phyloP scores from a whole-genome alignment of 2,329 filamentous ascomycete species.

The Exophiala oligosperma region DNA sequence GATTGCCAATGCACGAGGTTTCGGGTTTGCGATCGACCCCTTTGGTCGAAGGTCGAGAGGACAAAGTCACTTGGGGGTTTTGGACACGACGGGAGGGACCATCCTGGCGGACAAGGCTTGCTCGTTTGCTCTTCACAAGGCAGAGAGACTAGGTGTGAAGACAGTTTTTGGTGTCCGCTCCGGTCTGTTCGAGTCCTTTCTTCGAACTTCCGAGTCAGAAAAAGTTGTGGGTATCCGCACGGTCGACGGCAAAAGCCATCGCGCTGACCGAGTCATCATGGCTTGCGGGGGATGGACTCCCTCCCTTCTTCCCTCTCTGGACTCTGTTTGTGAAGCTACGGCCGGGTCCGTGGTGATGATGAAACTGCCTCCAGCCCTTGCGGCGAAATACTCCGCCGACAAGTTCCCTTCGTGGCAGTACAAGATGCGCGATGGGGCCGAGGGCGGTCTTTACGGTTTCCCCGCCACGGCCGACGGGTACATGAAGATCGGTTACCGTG shows the following conservation, averaged over 20 bases:
- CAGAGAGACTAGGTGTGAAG: constrained; percentile 41
- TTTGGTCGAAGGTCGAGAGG: constrained; percentile 36
- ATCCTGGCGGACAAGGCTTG: constrained; percentile 50
- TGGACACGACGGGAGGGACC: constrained; percentile 51
- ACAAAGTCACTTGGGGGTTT: constrained; percentile 37
- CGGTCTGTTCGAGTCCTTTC: constrained; percentile 35
- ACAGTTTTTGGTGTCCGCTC: constrained; percentile 40
- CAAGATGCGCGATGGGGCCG: constrained; percentile 37
- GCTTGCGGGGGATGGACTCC: constrained; percentile 88
- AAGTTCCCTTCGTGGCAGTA: constrained; percentile 50
- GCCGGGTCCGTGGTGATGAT: constrained; percentile 48
- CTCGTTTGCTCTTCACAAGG: constrained; percentile 46
- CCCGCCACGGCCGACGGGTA: constrained; percentile 44
- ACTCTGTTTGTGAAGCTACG: constrained; percentile 50
- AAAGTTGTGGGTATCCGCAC: constrained; percentile 32
- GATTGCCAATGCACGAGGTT: constrained; percentile 32
- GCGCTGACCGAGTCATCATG: constrained; percentile 50
- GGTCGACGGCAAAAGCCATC: constrained; percentile 7
- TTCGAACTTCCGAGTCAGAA: constrained; percentile 19
- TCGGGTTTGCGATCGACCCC: constrained; percentile 39
- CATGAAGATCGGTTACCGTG: constrained; percentile 54
- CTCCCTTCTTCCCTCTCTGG: constrained; percentile 58
- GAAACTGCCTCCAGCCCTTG: constrained; percentile 45
- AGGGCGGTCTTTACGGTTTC: constrained; percentile 52
- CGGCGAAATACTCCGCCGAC: constrained; percentile 42